phyloP scores from a whole-genome alignment of 495 filamentous ascomycete species.

The Annulohypoxylon moriforme region DNA sequence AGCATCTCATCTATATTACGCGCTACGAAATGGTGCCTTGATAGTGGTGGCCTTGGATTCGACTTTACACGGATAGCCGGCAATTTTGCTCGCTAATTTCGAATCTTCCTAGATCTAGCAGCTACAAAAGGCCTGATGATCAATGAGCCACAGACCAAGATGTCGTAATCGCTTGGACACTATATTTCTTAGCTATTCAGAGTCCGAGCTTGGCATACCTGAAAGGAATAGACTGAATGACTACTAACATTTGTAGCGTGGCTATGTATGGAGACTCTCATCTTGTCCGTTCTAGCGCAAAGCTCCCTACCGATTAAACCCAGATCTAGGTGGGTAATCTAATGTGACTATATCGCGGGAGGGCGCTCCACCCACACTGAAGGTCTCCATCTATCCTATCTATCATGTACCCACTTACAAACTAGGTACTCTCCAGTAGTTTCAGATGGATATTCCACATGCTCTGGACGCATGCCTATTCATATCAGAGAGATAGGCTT shows the following conservation, averaged over 20 bases:
- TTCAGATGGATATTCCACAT: slow-evolving; percentile 46
- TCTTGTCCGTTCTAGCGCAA: slow-evolving; percentile 33
- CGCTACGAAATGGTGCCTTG: slow-evolving; percentile 21
- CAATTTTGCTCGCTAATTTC: slow-evolving; percentile 1
- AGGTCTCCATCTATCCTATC: slow-evolving; percentile 37
- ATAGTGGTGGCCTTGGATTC: neutral
- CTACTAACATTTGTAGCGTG: neutral
- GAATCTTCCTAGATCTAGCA: neutral
- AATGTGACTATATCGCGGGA: slow-evolving; percentile 40
- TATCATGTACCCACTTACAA: slow-evolving; percentile 39
- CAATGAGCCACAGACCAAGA: slow-evolving; percentile 9
- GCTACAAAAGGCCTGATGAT: slow-evolving; percentile 13
- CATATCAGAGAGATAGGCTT: slow-evolving; percentile 40
- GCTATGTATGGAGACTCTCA: slow-evolving; percentile 21
- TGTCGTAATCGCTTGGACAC: slow-evolving; percentile 16
- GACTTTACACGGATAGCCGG: slow-evolving; percentile 12
- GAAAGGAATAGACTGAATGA: slow-evolving; percentile 24
- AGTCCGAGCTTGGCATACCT: slow-evolving; percentile 30
- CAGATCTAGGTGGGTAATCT: slow-evolving; percentile 43
- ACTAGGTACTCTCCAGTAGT: slow-evolving; percentile 38
- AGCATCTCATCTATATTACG: slow-evolving; percentile 13
- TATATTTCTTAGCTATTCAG: slow-evolving; percentile 4
- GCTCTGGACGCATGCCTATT: slow-evolving; percentile 43
- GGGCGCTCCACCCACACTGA: slow-evolving; percentile 35
- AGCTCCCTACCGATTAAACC: slow-evolving; percentile 37